phyloP scores from a whole-genome alignment of 441 rosid genomes.

The Adansonia grandidieri region DNA sequence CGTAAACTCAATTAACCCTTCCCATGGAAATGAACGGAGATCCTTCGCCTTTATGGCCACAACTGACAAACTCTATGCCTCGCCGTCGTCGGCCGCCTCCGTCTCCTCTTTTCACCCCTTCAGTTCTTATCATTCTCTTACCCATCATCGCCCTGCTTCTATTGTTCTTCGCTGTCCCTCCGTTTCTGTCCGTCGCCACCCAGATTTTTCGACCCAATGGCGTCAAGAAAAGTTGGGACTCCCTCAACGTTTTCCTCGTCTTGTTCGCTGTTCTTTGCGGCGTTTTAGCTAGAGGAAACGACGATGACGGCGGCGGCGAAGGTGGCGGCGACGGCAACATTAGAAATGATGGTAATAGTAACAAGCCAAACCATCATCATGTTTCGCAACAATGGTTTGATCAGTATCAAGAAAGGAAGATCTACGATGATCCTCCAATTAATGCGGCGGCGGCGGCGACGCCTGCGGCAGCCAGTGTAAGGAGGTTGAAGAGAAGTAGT shows the following conservation, averaged over 20 bases:
- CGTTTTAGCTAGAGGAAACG: conserved; percentile 60
- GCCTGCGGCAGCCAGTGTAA: conserved; percentile 29
- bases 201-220: conserved; percentile 46
- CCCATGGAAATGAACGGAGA: conserved; percentile 38
- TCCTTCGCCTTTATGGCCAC: conserved; percentile 58
- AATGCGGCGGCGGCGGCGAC: conserved; percentile 3
- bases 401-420: conserved; percentile 44
- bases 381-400: conserved; percentile 52
- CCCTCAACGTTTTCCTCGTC: conserved; percentile 60
- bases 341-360: conserved; percentile 20
- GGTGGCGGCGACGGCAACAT: not conserved
- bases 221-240: conserved; percentile 68
- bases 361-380: conserved; percentile 15
- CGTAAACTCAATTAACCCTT: not conserved
- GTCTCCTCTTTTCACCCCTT: conserved; percentile 47
- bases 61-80: conserved; percentile 38
- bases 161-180: conserved; percentile 48
- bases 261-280: conserved; percentile 75
- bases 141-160: conserved; percentile 52
- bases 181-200: conserved; percentile 45
- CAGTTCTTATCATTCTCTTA: conserved; percentile 49
- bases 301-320: conserved; percentile 36
- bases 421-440: conserved; percentile 33
- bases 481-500: conserved; percentile 64
- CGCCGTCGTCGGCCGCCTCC: conserved; percentile 45